phyloP scores from a whole-genome alignment of 176 grass and related monocot species.

The Cymbopogon citratus region DNA sequence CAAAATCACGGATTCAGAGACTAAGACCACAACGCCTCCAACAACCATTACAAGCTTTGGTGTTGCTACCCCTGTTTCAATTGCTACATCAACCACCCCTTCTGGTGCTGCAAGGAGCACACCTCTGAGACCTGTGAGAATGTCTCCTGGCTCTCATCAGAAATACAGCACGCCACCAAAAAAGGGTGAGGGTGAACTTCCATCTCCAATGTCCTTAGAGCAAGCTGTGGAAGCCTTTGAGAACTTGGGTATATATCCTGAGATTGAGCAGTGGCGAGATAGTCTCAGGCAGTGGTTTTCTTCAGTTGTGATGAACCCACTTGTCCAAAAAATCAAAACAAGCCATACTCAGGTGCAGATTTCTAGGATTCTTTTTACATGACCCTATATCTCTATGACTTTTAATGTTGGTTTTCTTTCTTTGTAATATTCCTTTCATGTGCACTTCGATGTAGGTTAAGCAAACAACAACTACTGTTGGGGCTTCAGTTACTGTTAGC shows the following conservation, averaged over 20 bases:
- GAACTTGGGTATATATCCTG: constrained; percentile 71
- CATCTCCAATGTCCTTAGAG: constrained; percentile 82
- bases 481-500: constrained; percentile 73
- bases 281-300: constrained; percentile 94
- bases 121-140: constrained; percentile 75
- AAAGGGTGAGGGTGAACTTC: constrained; percentile 90
- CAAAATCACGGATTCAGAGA: constrained; percentile 45
- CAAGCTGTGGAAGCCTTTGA: constrained; percentile 65
- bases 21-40: constrained; percentile 54
- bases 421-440: constrained; percentile 11
- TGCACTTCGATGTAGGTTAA: constrained; percentile 57
- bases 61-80: constrained; percentile 56
- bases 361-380: constrained; percentile 11
- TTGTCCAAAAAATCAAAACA: constrained; percentile 72
- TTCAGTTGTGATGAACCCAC: constrained; percentile 73
- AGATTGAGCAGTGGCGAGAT: constrained; percentile 86
- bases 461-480: constrained; percentile 64
- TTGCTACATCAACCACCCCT: constrained; percentile 51
- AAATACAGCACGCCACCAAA: constrained; percentile 71
- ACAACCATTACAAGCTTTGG: constrained; percentile 46
- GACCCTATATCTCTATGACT: not conserved
- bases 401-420: constrained; percentile 1
- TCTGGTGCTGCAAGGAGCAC: constrained; percentile 73
- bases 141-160: constrained; percentile 85
- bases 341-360: constrained; percentile 76